phyloP scores from a whole-genome alignment of 1,284 basidiomycete genomes.

The Singerocomus rubriflavus region DNA sequence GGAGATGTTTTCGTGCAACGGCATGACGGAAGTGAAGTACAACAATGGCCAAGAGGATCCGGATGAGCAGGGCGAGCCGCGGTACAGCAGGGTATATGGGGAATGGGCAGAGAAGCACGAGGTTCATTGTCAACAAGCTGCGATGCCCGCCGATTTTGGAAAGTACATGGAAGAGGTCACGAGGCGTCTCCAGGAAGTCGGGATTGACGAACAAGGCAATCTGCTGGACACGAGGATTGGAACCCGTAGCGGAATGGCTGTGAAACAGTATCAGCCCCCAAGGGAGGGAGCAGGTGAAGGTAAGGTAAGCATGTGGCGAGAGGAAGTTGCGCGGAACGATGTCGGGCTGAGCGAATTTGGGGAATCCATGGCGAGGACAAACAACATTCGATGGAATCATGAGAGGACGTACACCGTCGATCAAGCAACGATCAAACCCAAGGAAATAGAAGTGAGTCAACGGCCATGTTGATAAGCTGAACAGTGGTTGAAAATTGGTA shows the following conservation, averaged over 20 bases:
- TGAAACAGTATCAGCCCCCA: conserved; percentile 9
- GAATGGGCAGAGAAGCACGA: conserved; percentile 32
- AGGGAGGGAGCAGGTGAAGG: conserved; percentile 28
- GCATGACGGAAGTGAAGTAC: conserved; percentile 23
- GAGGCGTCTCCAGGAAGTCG: conserved; percentile 39
- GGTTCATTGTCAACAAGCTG: conserved; percentile 21
- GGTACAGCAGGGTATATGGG: conserved; percentile 32
- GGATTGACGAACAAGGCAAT: conserved; percentile 32
- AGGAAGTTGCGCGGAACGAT: conserved; percentile 44
- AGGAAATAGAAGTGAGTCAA: conserved; percentile 22
- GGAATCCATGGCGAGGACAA: conserved; percentile 20
- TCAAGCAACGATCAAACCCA: conserved; percentile 17
- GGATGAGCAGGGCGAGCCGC: conserved; percentile 7
- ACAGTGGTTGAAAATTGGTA: background rate
- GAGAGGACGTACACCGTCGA: conserved; percentile 14
- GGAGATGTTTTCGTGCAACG: conserved; percentile 23
- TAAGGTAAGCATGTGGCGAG: conserved; percentile 53
- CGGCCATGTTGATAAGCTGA: background rate
- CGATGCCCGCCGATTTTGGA: conserved; percentile 35
- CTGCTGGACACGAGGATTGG: conserved; percentile 16
- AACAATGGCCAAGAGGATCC: conserved; percentile 10
- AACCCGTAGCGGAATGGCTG: conserved; percentile 1
- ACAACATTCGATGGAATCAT: conserved; percentile 10
- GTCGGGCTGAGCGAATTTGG: conserved; percentile 22
- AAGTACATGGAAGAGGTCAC: conserved; percentile 48